A percentile compares a stretch with the other conserved stretches of the same genome.
These are phyloP conservation scores for Hevea brasiliensis DNA, from an alignment of 345 rosid genomes.

Conservation along the genomic window DNA sequence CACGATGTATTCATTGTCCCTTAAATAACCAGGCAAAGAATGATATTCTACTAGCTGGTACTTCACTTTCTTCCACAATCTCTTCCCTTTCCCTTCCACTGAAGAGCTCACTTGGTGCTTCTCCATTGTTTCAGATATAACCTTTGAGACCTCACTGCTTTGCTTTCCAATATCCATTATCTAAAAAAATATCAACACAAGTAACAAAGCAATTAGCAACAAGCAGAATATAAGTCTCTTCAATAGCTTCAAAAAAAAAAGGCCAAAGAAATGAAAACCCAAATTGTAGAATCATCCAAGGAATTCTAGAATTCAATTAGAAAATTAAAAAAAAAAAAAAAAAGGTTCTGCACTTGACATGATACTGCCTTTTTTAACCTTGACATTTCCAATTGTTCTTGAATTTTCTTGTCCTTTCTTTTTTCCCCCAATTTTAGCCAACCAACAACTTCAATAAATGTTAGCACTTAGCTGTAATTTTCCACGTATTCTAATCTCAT, in stretches of 20 bases:
- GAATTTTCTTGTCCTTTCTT: background rate
- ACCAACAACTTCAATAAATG: too few relatives aligned
- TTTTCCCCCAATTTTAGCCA: background rate
- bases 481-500: too few relatives aligned
- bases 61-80: slow-evolving; percentile 82
- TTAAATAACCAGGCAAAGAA: slow-evolving; percentile 72
- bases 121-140: slow-evolving; percentile 44
- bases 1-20: slow-evolving; percentile 83
- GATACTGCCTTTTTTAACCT: background rate
- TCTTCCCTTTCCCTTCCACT: slow-evolving; percentile 68
- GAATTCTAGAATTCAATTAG: background rate
- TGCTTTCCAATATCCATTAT: slow-evolving; percentile 39
- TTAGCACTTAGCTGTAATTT: background rate
- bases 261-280: background rate
- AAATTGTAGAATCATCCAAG: background rate
- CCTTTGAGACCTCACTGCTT: slow-evolving; percentile 25
- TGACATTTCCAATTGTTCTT: background rate
- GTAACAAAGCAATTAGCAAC: background rate
- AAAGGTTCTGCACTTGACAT: background rate
- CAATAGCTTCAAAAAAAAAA: background rate
- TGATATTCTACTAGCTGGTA: slow-evolving; percentile 92
- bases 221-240: background rate
- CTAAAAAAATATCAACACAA: slow-evolving; percentile 20
- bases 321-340: too few relatives aligned
- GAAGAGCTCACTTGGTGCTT: slow-evolving; percentile 30